Evolutionary conservation across 2,329 filamentous ascomycete species (phyloP), one percentile per base, ranked within the genome.

Genomic region (Aspergillus sp.): DNA sequence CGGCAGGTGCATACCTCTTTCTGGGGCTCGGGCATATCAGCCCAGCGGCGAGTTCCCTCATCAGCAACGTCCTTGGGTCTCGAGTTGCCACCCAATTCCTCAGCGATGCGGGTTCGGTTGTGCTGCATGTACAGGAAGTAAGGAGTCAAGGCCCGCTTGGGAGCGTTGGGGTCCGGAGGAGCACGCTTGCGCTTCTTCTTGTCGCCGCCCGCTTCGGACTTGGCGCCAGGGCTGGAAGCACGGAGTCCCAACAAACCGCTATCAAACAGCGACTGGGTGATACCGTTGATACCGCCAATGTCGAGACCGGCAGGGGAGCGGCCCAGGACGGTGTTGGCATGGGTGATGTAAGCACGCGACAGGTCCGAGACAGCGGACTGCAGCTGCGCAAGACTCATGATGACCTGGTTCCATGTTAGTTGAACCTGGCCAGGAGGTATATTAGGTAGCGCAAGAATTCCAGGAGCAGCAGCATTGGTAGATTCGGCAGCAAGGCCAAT

Each of bases 41-140:
- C 79, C 91, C 91, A 96, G 59, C 90, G 81, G 57, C 83, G 82
- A 61, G 89, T 90, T 33, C 90, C 88, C 69, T 95, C 90, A 47
- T 88, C 82, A 62, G 90, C 86, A 39, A 97, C 87, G 45, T 90
- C 88, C 60, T 89, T 89, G 64, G 91, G 90, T 65, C 86, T 85
- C 6, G 84, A 82, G 47, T 82, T 77, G n/a, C 80, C 64, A 19
- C 86, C 87, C 8, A 95, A 78, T 56, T 94, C 89, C 30, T 75
- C 77, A 45, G 87, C 85, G 56, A 97, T 93, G 63, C 88, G 85
- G 40, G 83, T 79, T 39, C 93, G 86, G 52, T 89, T 89, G 52
- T 86, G 85, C 67, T 94, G 86, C 77, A 95, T 89, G 74, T 90
- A 97, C 48, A 96, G 75, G 75, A 97, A 95, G 75, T 94, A 96